Base-by-base conservation (phyloP, 306 rosid species). In the Gillenia trifoliata region DNA sequence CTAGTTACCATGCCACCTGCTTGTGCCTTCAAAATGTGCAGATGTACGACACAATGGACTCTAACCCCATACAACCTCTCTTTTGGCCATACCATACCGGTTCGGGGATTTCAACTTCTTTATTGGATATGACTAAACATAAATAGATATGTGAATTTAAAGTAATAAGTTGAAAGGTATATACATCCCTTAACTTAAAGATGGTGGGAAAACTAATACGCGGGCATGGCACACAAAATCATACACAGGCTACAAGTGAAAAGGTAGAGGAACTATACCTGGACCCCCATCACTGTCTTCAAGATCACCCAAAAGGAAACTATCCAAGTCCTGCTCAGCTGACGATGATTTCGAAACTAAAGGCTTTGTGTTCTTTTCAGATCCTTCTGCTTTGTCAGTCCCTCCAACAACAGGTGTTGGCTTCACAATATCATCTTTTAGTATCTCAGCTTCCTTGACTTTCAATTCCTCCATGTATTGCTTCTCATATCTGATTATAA, bases 221-320 rank as follows among this genome's bases (percentile, higher is more conserved):
- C 36, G 0, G 3, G 20, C 34, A 1, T 25, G 64, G 20, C 20
- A 7, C 8, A 3, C 3, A 60, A 60, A 5, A 2, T 60, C 15
- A 2, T 59, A 60, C 40, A 30, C 12, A 26, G 19, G n/a, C n/a
- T 29, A 16, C 12, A 63, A 26, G 73, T 71, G 62, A 71, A 78
- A 68, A 77, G 56, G 31, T 12, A 55, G 31, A 40, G 43, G 57
- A 55, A 26, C 56, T 49, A 72, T 82, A 93, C 98, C 98, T 79
- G 85, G 86, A 70, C 81, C 96, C 34, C 88, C 97, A 76, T 93
- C 98, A 59, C 96, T 89, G 81, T 89, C 98, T 84, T 93, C 98
- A 81, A 89, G 93, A 87, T 93, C 98, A 72, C 97, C 98, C 81
- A 93, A 91, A 73, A 93, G 96, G 80, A 93, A 93, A 23, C 90